Evolutionary conservation across 257 asterid genomes (phyloP), one percentile per base, ranked within the genome.

Genomic region (Ballota nigra): DNA sequence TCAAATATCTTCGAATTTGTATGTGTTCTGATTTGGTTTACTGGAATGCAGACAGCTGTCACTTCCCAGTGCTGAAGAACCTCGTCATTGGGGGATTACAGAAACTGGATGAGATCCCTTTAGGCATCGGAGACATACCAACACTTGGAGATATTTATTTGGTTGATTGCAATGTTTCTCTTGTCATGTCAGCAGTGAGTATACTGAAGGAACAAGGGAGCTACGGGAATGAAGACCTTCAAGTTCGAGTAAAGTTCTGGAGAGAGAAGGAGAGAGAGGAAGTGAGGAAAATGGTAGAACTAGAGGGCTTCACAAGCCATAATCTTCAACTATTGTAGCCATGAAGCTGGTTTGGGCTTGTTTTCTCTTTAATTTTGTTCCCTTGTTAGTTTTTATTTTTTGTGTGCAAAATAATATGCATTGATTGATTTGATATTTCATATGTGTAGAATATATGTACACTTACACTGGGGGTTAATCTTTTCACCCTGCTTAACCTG

Each of bases 21-120:
- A 4, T 8, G 1, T 66, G 22, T 13, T 5, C 0, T 9, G 29
- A 26, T 8, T 28, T 47, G 71, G 8, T 16, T 1, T 9, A 8
- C 2, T 66, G 71, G 71, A 45, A 66, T 66, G 60, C 71, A 26
- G 28, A 66, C n/a, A 66, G 29, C 59, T 66, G 10, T 26, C 71
- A 66, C 8, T 66, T 66, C 47, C 71, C 71, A 15, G n/a, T 26
- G 11, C 2, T 66, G 43, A 60, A 66, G 28, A 66, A 12, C 1
- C 71, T 66, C 8, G 41, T 6, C 11, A 8, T 66, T 1, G 2
- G 0, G 16, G 10, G 4, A 12, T 24, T 9, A n/a, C 8, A 9
- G 0, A 24, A 66, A 45, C 9, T 66, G 59, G 24, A 11, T 15
- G 41, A 66, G 18, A 66, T 66, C 26, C 28, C 59, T 24, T 45